phyloP scores from a whole-genome alignment of 768 basidiomycete species.

The Floccularia luteovirens region DNA sequence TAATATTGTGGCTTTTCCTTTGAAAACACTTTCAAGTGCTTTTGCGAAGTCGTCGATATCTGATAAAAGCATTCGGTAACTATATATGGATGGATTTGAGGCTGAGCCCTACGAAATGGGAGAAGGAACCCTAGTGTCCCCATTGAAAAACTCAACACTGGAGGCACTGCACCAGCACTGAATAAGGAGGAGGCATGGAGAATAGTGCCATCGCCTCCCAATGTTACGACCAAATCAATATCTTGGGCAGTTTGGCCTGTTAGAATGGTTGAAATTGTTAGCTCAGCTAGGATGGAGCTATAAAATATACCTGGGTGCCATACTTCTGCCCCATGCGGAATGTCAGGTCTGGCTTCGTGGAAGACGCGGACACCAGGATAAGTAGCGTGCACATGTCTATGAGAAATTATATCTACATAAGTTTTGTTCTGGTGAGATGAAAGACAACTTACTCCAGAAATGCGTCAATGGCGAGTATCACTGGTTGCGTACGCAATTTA shows the following conservation, averaged over 20 bases:
- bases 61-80: slow-evolving; percentile 18
- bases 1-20: slow-evolving; percentile 73
- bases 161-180: slow-evolving; percentile 85
- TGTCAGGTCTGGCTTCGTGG: slow-evolving; percentile 59
- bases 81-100: slow-evolving; percentile 2
- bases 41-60: slow-evolving; percentile 85
- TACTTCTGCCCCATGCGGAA: slow-evolving; percentile 52
- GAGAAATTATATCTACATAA: not conserved
- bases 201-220: slow-evolving; percentile 95
- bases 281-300: not conserved
- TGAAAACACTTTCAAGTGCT: slow-evolving; percentile 73
- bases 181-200: slow-evolving; percentile 91
- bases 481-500: slow-evolving; percentile 72
- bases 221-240: slow-evolving; percentile 83
- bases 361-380: slow-evolving; percentile 60
- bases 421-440: not conserved
- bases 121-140: slow-evolving; percentile 91
- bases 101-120: slow-evolving; percentile 72
- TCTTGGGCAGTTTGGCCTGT: slow-evolving; percentile 45
- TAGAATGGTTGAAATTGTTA: slow-evolving; percentile 4
- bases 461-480: slow-evolving; percentile 68
- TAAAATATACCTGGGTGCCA: slow-evolving; percentile 53
- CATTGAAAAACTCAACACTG: slow-evolving; percentile 87
- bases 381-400: slow-evolving; percentile 48
- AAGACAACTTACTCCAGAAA: slow-evolving; percentile 50